Evolutionary conservation across 1,284 basidiomycete species (phyloP).

Genomic region (Moesziomyces sp.): DNA sequence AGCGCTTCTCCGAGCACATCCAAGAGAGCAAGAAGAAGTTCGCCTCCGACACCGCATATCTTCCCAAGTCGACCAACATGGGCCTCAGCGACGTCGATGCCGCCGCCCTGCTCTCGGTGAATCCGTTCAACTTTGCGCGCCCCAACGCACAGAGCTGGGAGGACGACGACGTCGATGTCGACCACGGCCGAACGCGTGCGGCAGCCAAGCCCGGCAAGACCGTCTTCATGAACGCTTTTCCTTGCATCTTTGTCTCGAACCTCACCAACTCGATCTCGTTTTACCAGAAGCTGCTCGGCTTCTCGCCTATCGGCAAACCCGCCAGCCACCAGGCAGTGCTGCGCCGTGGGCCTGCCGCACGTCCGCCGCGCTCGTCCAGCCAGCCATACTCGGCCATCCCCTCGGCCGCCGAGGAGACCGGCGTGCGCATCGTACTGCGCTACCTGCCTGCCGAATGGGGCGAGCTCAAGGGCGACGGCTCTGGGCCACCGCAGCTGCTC

Average conservation of each 20-base stretch:
- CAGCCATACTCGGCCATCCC: slow-evolving; percentile 40
- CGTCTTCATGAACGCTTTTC: slow-evolving; percentile 36
- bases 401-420: slow-evolving; percentile 28
- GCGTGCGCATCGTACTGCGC: slow-evolving; percentile 41
- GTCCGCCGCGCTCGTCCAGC: slow-evolving; percentile 21
- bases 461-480: slow-evolving; percentile 43
- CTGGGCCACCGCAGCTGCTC: slow-evolving; percentile 39
- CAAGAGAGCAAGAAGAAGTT: slow-evolving; percentile 42
- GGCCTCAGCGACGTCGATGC: slow-evolving; percentile 46
- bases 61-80: slow-evolving; percentile 53
- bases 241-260: slow-evolving; percentile 43
- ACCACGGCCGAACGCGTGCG: slow-evolving; percentile 15
- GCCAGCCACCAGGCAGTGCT: slow-evolving; percentile 37
- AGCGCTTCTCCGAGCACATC: slow-evolving; percentile 31
- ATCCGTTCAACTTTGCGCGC: slow-evolving; percentile 40
- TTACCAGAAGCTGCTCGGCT: slow-evolving; percentile 47
- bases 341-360: slow-evolving; percentile 34
- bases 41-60: slow-evolving; percentile 37
- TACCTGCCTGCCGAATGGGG: slow-evolving; percentile 44
- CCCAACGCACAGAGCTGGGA: slow-evolving; percentile 31
- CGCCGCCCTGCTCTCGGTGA: slow-evolving; percentile 35
- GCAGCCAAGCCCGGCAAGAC: slow-evolving; percentile 20
- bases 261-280: slow-evolving; percentile 38
- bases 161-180: slow-evolving; percentile 47
- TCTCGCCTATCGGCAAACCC: slow-evolving; percentile 43